Base-by-base conservation (phyloP, 1,284 basidiomycete species). In the Tylopilus sp. region DNA sequence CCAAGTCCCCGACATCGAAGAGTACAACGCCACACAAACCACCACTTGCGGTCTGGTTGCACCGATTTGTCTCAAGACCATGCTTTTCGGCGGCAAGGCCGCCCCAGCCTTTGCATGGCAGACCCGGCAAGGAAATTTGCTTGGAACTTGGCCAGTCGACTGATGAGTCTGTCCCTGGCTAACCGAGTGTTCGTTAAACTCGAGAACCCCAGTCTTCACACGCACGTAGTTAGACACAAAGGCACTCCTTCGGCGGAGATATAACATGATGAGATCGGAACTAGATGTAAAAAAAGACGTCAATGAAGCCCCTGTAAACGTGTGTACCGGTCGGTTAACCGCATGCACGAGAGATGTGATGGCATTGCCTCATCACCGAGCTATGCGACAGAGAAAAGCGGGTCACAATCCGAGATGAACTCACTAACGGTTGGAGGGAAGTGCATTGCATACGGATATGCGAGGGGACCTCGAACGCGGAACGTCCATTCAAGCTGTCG, bases 231-330 rank as follows among this genome's bases (percentile, higher is more conserved):
- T 8, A 37, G 25, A 28, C 15, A 18, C 29, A 18, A 19, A 18
- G 18, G 18, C 41, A 42, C 41, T 16, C 23, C 38, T 21, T 41
- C 36, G 50, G 51, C 59, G 58, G 58, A 64, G 57, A 59, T 59
- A 60, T 40, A 43, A 11, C 19, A 15, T 13, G 23, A 44, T 55
- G 29, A 15, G 44, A 41, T 45, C 35, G 37, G 51, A 36, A 15
- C 38, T 28, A 36, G 23, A 15, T 40, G 31, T 12, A 21, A 39
- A 29, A 39, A 29, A 6, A 35, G 15, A 19, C 18, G 12, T 13
- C 6, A 15, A 21, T 33, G 8, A 35, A 25, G 21, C 8, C 6
- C 25, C 25, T 25, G 13, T 44, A 29, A 45, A 21, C 34, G 33
- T 34, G 35, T 44, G n/a, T 15, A 55, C 42, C 31, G 12, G 33